These are phyloP conservation scores for Basidiobolus meristosporus DNA, from an alignment of 371 early-diverging fungal species.

Conservation along the genomic window DNA sequence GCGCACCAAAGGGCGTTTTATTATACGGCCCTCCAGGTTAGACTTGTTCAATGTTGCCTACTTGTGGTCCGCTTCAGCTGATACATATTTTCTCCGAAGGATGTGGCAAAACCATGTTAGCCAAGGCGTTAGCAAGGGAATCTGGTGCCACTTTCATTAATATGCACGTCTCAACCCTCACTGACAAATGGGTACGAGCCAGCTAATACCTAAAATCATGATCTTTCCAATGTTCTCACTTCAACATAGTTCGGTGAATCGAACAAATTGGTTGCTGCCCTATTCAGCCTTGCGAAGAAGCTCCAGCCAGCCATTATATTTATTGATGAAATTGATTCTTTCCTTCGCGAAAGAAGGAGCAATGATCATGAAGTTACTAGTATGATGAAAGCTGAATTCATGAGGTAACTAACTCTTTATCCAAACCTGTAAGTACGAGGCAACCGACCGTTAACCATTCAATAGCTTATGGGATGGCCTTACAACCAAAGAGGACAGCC, in stretches of 20 bases:
- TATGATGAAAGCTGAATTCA: constrained; percentile 98
- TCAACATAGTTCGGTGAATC: constrained; percentile 70
- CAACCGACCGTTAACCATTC: not conserved
- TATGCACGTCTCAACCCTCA: constrained; percentile 80
- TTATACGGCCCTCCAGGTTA: constrained; percentile 82
- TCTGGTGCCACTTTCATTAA: constrained; percentile 92
- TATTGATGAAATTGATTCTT: constrained; percentile 95
- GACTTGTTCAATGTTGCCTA: not conserved
- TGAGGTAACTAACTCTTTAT: constrained; percentile 29
- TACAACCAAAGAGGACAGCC: constrained; percentile 49
- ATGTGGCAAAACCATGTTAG: constrained; percentile 95
- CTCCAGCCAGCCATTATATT: constrained; percentile 90
- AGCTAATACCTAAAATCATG: not conserved
- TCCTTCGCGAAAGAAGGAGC: constrained; percentile 77
- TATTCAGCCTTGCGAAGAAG: constrained; percentile 85
- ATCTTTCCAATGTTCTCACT: not conserved
- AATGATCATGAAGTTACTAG: constrained; percentile 88
- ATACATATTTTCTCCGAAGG: constrained; percentile 11
- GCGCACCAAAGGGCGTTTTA: constrained; percentile 86
- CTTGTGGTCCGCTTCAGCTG: not conserved
- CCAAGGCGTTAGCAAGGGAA: constrained; percentile 91
- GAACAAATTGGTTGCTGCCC: constrained; percentile 78
- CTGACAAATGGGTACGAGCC: constrained; percentile 65
- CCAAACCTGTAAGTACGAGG: not conserved
- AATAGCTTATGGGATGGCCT: constrained; percentile 87